Evolutionary conservation across 83 land plant species (phyloP), one percentile per base, ranked within the genome.

Genomic region (Larix sibirica): DNA sequence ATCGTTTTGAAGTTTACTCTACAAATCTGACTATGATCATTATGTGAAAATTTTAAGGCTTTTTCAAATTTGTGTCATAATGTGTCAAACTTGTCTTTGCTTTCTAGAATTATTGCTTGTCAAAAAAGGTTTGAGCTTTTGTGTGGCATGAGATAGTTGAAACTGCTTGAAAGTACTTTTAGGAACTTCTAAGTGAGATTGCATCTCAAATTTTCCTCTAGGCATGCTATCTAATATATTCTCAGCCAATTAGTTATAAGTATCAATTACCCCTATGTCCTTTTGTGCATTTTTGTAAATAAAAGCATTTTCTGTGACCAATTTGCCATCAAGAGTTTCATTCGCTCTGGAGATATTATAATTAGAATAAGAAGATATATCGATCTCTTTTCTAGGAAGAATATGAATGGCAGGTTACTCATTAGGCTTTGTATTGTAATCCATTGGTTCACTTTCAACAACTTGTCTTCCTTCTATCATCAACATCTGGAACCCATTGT

Each of bases 1-100:
- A 85, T 67, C 94, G 95, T 83, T 90, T 96, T 64, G 94, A 94
- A 67, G 87, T 96, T 21, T 62, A 83, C 58, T 94, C 73, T 73
- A 28, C 28, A 28, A 28, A 28, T 28, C 28, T 28, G 28, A 28
- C 28, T 28, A 28, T 28, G 28, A 28, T 28, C 28, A 28, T 28
- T 28, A 28, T 28, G 28, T 28, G 21, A 92, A 59, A 69, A 80
- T 87, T 56, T 86, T 96, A 18, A 92, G 95, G 54, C 79, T 89
- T 74, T 82, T 96, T 63, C 82, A 70, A 91, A 91, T 20, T 60
- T 84, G 17, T 91, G 90, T 87, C 81, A 88, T 68, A 92, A 90
- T 76, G 98, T 96, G 17, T 31, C 17, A 8, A 7, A 31, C 74
- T 69, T 33, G n/a, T 3, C 28, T 18, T 1, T 18, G 17, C n/a